Base-by-base conservation (phyloP, 768 basidiomycete species). In the Suillus spraguei region DNA sequence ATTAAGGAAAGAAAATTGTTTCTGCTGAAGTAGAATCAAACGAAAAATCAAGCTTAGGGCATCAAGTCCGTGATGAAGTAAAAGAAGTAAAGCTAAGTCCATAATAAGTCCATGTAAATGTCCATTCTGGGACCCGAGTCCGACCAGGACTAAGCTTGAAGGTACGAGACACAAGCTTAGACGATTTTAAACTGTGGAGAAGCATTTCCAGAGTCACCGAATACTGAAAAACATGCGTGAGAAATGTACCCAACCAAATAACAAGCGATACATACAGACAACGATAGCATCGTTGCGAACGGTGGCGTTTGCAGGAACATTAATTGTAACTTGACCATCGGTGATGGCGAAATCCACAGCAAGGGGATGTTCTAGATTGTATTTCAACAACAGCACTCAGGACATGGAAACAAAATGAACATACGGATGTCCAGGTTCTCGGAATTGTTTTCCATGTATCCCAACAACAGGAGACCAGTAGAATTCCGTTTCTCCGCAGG, bases 121-220 rank as follows among this genome's bases (percentile, higher is more conserved):
- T 52, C 22, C 39, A 59, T 35, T 13, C 36, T 20, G 36, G 8
- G 55, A 58, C 17, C 9, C 13, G 28, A 32, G 16, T 58, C 22
- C 36, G 32, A 49, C 9, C 35, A 20, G 14, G 49, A 4, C 2
- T 10, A 32, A 60, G 32, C 10, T 35, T 53, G 11, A 52, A 52
- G 22, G 32, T 10, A 17, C 28, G 17, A 20, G 52, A 16, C 36
- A 38, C 22, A 39, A 56, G 11, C 17, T 13, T 7, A 56, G 3
- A 14, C 20, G 64, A 92, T 92, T 1, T 81, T 84, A 70, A 92
- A 91, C 44, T 75, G 20, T 0, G 83, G 83, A 68, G 84, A 88
- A 10, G 72, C 66, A 65, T 92, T 85, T 13, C 90, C 90, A 16
- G 87, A 89, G 69, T 88, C 85, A 33, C 90, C 90, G 66, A 87